Conservation (phyloP, 768 basidiomycete genomes). For the Imleria badia region DNA sequence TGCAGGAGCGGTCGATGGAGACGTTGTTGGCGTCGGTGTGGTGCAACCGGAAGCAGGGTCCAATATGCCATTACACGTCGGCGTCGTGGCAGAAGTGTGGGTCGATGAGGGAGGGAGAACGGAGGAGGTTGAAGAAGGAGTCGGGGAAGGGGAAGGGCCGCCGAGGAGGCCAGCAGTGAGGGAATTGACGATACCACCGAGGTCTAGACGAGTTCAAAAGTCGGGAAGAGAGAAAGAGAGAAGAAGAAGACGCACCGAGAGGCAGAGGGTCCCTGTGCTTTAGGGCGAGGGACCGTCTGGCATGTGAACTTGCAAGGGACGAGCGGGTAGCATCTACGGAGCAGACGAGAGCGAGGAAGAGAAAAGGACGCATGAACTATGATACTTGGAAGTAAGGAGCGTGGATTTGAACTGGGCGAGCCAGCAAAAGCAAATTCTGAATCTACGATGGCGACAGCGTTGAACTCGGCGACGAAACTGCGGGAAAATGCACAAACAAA, state of each 20-base stretch:
- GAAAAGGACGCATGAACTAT: slow-evolving; percentile 31
- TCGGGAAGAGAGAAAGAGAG: not conserved
- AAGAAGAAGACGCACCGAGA: slow-evolving; percentile 8
- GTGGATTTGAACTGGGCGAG: slow-evolving; percentile 13
- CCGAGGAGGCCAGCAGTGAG: not conserved
- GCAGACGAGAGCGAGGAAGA: slow-evolving; percentile 28
- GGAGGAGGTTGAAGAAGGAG: slow-evolving; percentile 12
- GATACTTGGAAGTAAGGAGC: slow-evolving; percentile 39
- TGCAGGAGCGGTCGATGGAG: not conserved
- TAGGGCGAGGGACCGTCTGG: slow-evolving; percentile 30
- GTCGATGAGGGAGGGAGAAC: slow-evolving; percentile 11
- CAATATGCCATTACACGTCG: not conserved
- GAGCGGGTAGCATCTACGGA: slow-evolving; percentile 40
- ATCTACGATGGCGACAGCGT: slow-evolving; percentile 19
- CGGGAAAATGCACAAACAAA: slow-evolving; percentile 14
- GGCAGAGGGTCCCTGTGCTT: slow-evolving; percentile 24
- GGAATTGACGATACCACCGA: not conserved
- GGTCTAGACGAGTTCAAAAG: slow-evolving; percentile 2
- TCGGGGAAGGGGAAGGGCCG: slow-evolving; percentile 1
- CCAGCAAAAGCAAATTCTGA: slow-evolving; percentile 2
- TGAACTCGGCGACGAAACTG: slow-evolving; percentile 7
- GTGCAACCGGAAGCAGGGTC: slow-evolving; percentile 1
- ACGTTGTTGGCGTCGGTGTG: not conserved
- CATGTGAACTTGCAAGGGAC: slow-evolving; percentile 36
- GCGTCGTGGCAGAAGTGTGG: not conserved